These are phyloP conservation scores for Rauvolfia tetraphylla DNA, from an alignment of 257 asterid species.

Conservation along the genomic window DNA sequence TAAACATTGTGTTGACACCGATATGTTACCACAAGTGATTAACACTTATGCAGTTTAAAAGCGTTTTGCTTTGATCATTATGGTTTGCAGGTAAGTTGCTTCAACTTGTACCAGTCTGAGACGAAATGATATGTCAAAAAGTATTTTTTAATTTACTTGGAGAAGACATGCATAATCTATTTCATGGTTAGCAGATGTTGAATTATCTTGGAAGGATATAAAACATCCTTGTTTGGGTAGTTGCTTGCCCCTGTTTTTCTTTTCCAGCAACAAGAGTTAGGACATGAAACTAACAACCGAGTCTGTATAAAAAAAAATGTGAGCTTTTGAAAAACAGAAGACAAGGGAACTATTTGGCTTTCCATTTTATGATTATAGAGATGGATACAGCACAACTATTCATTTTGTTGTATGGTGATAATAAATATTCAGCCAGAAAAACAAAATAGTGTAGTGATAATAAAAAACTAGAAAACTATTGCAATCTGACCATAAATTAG, in stretches of 20 bases:
- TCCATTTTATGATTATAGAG: not conserved
- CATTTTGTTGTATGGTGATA: conserved; percentile 6
- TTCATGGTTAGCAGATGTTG: not conserved
- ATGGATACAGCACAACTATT: not conserved
- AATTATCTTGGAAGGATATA: not conserved
- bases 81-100: not conserved
- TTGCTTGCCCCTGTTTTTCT: not conserved
- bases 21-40: not conserved
- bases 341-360: not conserved
- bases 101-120: not conserved
- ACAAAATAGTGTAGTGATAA: too few relatives aligned
- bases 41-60: not conserved
- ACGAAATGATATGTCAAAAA: not conserved
- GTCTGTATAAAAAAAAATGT: not conserved
- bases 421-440: conserved; percentile 13
- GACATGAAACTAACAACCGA: not conserved
- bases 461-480: too few relatives aligned
- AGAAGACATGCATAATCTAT: not conserved
- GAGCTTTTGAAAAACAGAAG: not conserved
- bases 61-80: not conserved
- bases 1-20: not conserved
- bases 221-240: not conserved
- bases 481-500: conserved; percentile 10
- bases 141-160: not conserved
- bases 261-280: not conserved